phyloP scores from a whole-genome alignment of 192 early-diverging fungal species.

The Spizellomyces punctatus region DNA sequence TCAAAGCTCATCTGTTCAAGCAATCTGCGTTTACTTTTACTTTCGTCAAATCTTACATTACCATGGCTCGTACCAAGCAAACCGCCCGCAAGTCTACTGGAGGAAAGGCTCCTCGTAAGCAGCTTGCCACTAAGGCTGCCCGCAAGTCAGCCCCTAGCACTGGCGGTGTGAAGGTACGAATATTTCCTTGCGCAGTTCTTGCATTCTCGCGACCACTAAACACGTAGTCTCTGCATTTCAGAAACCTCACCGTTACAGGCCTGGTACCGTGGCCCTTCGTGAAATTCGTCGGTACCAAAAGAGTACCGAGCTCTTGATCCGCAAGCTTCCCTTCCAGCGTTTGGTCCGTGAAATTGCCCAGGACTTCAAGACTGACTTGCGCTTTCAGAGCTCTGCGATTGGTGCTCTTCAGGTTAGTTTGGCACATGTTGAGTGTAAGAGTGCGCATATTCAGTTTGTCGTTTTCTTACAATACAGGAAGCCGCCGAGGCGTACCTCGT shows the following conservation, averaged over 20 bases:
- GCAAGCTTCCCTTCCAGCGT: constrained; percentile 83
- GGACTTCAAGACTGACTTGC: constrained; percentile 99
- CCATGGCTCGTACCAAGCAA: constrained; percentile 85
- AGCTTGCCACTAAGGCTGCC: constrained; percentile 90
- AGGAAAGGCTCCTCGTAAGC: constrained; percentile 98
- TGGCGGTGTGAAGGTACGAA: constrained; percentile 84
- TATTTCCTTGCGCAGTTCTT: neutral
- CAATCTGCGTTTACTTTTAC: no score
- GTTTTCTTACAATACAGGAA: constrained; percentile 64
- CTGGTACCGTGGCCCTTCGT: constrained; percentile 78
- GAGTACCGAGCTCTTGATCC: constrained; percentile 74
- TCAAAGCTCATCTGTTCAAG: no score
- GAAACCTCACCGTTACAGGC: constrained; percentile 64
- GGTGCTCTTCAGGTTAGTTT: constrained; percentile 80
- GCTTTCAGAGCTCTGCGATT: constrained; percentile 99
- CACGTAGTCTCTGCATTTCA: neutral
- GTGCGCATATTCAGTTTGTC: no score
- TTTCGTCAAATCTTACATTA: neutral
- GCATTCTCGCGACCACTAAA: neutral
- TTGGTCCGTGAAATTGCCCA: constrained; percentile 99
- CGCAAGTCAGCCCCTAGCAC: constrained; percentile 93
- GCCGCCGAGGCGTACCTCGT: constrained; percentile 89
- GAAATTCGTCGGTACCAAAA: constrained; percentile 89
- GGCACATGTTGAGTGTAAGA: no score
- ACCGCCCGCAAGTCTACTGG: constrained; percentile 99